These are phyloP conservation scores for Cruciata laevipes DNA, from an alignment of 257 asterid species.

Conservation along the genomic window DNA sequence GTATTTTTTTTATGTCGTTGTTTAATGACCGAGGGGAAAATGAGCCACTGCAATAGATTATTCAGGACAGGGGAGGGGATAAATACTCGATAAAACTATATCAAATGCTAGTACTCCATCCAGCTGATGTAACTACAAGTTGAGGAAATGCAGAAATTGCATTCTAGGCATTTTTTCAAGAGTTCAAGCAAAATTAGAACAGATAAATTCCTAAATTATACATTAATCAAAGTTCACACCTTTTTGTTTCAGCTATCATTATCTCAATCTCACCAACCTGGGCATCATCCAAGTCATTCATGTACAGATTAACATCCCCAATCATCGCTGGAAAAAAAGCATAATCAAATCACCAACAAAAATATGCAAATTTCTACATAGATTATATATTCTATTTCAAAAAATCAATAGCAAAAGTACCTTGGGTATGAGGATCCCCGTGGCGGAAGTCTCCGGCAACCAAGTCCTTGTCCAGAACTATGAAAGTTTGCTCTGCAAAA, in stretches of 20 bases:
- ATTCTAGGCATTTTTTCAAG: background rate
- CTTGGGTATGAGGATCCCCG: constrained; percentile 75
- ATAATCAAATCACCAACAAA: constrained; percentile 3
- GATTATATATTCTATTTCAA: background rate
- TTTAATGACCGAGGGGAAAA: too few species aligned
- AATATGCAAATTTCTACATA: background rate
- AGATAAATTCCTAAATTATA: background rate
- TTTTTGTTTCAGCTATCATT: constrained; percentile 78
- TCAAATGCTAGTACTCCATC: background rate
- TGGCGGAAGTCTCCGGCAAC: constrained; percentile 57
- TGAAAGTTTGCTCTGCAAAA: constrained; percentile 83
- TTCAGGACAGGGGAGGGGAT: too few species aligned
- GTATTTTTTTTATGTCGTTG: too few species aligned
- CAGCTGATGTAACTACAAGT: background rate
- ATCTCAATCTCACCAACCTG: constrained; percentile 79
- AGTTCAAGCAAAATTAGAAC: background rate
- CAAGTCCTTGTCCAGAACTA: constrained; percentile 69
- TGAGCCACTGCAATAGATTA: background rate
- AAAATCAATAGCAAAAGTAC: constrained; percentile 21
- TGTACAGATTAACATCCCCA: constrained; percentile 85
- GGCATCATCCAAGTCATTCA: constrained; percentile 81
- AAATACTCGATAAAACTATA: background rate
- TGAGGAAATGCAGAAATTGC: background rate
- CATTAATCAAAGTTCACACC: constrained; percentile 27
- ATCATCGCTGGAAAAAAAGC: constrained; percentile 66